Evolutionary conservation across 2,329 filamentous ascomycete species (phyloP).

Genomic region (Alternaria atra): DNA sequence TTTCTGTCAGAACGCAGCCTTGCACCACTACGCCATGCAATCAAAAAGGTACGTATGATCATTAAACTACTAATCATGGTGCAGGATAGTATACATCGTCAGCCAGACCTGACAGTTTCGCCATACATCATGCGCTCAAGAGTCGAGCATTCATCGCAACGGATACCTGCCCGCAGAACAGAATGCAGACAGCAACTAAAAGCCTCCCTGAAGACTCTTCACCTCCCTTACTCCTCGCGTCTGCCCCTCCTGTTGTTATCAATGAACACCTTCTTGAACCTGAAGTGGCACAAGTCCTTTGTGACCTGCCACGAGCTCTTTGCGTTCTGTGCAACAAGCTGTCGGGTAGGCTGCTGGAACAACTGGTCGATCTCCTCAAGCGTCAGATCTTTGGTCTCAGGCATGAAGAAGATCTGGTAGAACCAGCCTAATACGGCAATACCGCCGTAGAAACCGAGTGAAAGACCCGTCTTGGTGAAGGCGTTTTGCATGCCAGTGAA

Average conservation of each 20-base stretch:
- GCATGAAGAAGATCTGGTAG: slow-evolving; percentile 79
- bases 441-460: slow-evolving; percentile 77
- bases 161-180: background rate
- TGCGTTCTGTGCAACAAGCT: slow-evolving; percentile 63
- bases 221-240: slow-evolving; percentile 15
- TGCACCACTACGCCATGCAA: no score
- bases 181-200: background rate
- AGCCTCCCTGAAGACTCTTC: background rate
- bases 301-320: slow-evolving; percentile 56
- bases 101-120: background rate
- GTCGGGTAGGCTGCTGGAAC: slow-evolving; percentile 69
- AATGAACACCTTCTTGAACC: slow-evolving; percentile 60
- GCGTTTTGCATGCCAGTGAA: slow-evolving; percentile 74
- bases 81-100: no score
- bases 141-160: background rate
- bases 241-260: slow-evolving; percentile 38
- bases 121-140: background rate
- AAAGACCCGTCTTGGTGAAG: slow-evolving; percentile 72
- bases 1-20: background rate
- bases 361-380: slow-evolving; percentile 77
- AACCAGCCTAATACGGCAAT: slow-evolving; percentile 75
- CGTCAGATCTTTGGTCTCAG: slow-evolving; percentile 73
- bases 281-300: slow-evolving; percentile 55
- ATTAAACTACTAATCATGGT: no score
- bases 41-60: no score